Evolutionary conservation across 768 basidiomycete species (phyloP).

Genomic region (Suillus sp.): DNA sequence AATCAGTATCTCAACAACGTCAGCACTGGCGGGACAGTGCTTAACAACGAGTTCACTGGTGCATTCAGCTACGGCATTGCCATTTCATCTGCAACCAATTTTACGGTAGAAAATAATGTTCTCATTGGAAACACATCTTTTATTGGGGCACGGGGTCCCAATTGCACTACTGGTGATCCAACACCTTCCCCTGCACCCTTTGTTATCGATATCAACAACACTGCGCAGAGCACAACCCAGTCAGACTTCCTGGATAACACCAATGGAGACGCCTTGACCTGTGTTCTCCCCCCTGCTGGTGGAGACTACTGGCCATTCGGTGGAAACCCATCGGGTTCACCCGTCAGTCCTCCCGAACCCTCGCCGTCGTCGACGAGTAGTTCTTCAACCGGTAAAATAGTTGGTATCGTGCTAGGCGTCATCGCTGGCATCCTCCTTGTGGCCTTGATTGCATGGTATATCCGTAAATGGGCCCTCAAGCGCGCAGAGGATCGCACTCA

Average conservation of each 20-base stretch:
- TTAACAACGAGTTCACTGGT: conserved; percentile 59
- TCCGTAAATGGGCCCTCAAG: conserved; percentile 50
- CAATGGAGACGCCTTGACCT: conserved; percentile 62
- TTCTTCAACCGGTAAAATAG: conserved; percentile 39
- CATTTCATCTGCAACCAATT: conserved; percentile 61
- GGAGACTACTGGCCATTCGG: conserved; percentile 78
- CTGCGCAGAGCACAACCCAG: conserved; percentile 48
- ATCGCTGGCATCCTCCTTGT: conserved; percentile 46
- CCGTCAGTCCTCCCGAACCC: conserved; percentile 19
- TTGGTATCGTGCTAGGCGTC: conserved; percentile 55
- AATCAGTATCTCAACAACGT: conserved; percentile 55
- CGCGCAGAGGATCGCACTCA: conserved; percentile 29
- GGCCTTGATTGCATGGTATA: conserved; percentile 44
- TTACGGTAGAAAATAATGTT: conserved; percentile 63
- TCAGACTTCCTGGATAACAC: conserved; percentile 50
- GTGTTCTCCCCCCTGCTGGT: conserved; percentile 65
- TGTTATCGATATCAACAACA: conserved; percentile 51
- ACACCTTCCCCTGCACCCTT: conserved; percentile 62
- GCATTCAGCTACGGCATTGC: conserved; percentile 79
- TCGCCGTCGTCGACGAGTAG: conserved; percentile 18
- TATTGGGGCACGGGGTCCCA: conserved; percentile 67
- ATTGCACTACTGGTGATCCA: conserved; percentile 53
- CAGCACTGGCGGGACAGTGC: conserved; percentile 54
- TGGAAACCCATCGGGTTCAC: conserved; percentile 43
- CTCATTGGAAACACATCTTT: conserved; percentile 74